phyloP scores from a whole-genome alignment of 768 basidiomycete genomes.

The Boletus speciosus region DNA sequence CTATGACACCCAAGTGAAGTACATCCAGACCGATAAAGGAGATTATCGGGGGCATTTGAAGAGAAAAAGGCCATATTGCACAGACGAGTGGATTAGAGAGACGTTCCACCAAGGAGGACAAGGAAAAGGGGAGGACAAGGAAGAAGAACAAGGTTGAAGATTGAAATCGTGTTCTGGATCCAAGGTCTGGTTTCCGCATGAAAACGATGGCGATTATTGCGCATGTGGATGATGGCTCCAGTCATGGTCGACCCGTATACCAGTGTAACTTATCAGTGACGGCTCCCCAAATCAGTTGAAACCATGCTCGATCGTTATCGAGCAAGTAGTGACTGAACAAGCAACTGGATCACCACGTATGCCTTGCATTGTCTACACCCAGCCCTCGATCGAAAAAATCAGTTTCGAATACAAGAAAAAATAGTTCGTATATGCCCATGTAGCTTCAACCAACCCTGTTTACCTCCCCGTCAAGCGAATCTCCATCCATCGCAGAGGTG shows the following conservation, averaged over 20 bases:
- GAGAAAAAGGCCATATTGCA: too few species aligned
- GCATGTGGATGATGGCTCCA: too few species aligned
- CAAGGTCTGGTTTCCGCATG: neutral
- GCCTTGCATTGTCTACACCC: too few species aligned
- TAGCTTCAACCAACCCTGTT: neutral
- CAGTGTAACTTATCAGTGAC: too few species aligned
- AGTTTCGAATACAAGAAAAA: neutral
- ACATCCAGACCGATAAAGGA: neutral
- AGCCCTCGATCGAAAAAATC: neutral
- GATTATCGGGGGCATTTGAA: neutral
- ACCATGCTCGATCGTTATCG: neutral
- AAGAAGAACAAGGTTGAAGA: neutral
- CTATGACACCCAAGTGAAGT: neutral
- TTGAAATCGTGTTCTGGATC: neutral
- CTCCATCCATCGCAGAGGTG: slow-evolving; percentile 48
- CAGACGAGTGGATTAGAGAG: too few species aligned
- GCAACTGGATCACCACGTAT: neutral
- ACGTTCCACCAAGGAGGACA: too few species aligned
- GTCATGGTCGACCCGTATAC: too few species aligned
- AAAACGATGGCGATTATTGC: too few species aligned
- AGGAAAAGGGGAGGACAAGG: neutral
- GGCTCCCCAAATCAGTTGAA: neutral
- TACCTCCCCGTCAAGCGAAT: slow-evolving; percentile 41
- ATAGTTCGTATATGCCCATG: neutral
- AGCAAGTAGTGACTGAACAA: neutral